Conservation (phyloP, 2,329 filamentous ascomycete genomes). For the Aurifilum marmelostoma region DNA sequence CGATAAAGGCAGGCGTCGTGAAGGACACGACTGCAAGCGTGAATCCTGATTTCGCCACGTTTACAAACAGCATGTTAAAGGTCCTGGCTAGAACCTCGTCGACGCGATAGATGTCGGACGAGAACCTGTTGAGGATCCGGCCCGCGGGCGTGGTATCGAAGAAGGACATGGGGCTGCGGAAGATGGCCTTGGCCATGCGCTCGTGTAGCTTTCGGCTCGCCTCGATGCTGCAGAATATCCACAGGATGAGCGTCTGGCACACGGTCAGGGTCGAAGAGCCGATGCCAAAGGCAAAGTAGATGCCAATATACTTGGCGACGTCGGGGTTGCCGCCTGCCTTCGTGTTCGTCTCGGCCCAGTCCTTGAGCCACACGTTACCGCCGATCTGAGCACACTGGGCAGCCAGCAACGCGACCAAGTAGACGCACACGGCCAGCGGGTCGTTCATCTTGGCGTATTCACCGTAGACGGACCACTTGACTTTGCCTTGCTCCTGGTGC, state of each 20-base stretch:
- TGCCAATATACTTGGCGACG: conserved; percentile 87
- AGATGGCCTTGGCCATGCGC: conserved; percentile 95
- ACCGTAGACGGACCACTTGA: conserved; percentile 91
- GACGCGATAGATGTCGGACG: conserved; percentile 80
- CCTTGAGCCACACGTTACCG: conserved; percentile 90
- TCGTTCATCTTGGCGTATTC: conserved; percentile 98
- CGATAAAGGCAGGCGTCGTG: conserved; percentile 77
- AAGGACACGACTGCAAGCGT: conserved; percentile 85
- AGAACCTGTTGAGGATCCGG: conserved; percentile 96
- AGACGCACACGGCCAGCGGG: conserved; percentile 78
- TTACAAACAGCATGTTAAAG: conserved; percentile 95
- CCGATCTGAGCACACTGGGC: conserved; percentile 83
- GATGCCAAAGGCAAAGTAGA: conserved; percentile 94
- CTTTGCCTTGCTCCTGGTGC: conserved; percentile 89
- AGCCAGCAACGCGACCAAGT: conserved; percentile 74
- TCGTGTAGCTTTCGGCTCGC: conserved; percentile 96
- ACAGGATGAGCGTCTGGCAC: conserved; percentile 89
- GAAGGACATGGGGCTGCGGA: conserved; percentile 97
- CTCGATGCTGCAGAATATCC: conserved; percentile 99
- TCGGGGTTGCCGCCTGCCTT: conserved; percentile 68
- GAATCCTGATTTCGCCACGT: conserved; percentile 74
- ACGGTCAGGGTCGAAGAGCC: conserved; percentile 85
- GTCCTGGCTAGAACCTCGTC: conserved; percentile 94
- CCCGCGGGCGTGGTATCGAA: conserved; percentile 97
- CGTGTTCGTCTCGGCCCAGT: conserved; percentile 84